phyloP scores from a whole-genome alignment of 2,329 filamentous ascomycete species.

The Sporothrix protearum region DNA sequence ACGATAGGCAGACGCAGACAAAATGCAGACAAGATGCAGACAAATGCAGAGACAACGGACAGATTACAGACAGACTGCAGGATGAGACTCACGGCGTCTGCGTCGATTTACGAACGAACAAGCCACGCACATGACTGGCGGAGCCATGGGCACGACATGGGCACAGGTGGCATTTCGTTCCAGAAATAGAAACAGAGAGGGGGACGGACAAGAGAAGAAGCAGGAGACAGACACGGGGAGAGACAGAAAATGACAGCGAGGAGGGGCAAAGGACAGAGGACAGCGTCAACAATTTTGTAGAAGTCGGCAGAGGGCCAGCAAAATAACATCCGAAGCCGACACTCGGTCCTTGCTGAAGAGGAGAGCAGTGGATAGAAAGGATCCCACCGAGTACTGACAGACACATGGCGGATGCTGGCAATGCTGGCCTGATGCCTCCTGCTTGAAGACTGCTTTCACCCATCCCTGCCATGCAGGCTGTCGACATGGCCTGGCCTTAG shows the following conservation, averaged over 20 bases:
- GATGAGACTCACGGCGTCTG: background rate
- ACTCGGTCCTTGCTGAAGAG: background rate
- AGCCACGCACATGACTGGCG: slow-evolving; percentile 16
- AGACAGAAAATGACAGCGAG: background rate
- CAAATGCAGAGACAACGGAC: no score
- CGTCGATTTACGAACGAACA: background rate
- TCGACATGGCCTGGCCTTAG: background rate
- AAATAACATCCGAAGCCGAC: background rate
- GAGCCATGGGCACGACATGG: slow-evolving; percentile 21
- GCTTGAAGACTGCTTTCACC: background rate
- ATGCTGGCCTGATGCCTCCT: background rate
- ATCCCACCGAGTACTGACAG: no score
- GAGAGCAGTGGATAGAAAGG: background rate
- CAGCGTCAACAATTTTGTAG: no score
- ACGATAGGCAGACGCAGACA: background rate
- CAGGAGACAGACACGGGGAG: background rate
- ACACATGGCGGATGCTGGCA: background rate
- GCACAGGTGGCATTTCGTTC: slow-evolving; percentile 8
- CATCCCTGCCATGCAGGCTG: background rate
- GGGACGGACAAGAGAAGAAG: background rate
- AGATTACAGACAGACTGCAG: background rate
- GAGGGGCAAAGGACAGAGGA: background rate
- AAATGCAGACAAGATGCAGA: no score
- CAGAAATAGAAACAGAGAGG: slow-evolving; percentile 22
- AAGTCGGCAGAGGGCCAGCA: background rate